A percentile compares a stretch with the other conserved stretches of the same genome.
Conservation (phyloP, 2,329 filamentous ascomycete genomes). For the Clarireedia paspali region DNA sequence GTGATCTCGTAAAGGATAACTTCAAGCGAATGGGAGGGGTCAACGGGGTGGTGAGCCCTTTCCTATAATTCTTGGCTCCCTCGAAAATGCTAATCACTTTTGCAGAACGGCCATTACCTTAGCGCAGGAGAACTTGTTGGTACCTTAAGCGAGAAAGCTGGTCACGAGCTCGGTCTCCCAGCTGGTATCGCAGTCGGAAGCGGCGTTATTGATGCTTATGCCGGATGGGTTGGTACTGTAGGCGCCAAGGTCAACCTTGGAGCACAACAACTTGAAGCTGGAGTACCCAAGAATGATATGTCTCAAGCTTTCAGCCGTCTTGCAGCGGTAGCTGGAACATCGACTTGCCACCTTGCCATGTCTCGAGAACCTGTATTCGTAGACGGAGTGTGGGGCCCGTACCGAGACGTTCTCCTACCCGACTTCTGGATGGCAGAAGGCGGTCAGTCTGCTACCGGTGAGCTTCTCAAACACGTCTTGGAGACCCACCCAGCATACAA, state of each 20-base stretch:
- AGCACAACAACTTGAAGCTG: slow-evolving; percentile 58
- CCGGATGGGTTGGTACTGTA: slow-evolving; percentile 98
- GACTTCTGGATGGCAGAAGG: slow-evolving; percentile 96
- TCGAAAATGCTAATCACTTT: slow-evolving; percentile 9
- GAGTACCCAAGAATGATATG: slow-evolving; percentile 72
- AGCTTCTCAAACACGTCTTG: slow-evolving; percentile 86
- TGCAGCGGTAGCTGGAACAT: slow-evolving; percentile 91
- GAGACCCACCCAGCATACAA: slow-evolving; percentile 91
- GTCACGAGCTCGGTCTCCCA: slow-evolving; percentile 73
- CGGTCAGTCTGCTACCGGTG: slow-evolving; percentile 91
- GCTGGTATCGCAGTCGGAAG: slow-evolving; percentile 87
- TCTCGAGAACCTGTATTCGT: slow-evolving; percentile 90
- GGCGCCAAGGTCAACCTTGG: slow-evolving; percentile 83
- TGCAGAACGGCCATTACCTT: slow-evolving; percentile 80
- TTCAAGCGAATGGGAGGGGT: slow-evolving; percentile 94
- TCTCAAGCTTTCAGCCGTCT: slow-evolving; percentile 87
- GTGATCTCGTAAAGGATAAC: slow-evolving; percentile 73
- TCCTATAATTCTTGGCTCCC: slow-evolving; percentile 29
- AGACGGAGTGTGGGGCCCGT: slow-evolving; percentile 92
- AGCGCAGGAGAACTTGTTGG: slow-evolving; percentile 91
- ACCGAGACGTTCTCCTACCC: slow-evolving; percentile 86
- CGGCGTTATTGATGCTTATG: slow-evolving; percentile 96
- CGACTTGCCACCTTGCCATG: slow-evolving; percentile 96
- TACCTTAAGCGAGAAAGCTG: slow-evolving; percentile 74
- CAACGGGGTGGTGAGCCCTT: slow-evolving; percentile 77